phyloP scores from a whole-genome alignment of 2,329 filamentous ascomycete genomes.

The Mollisia scopiformis region DNA sequence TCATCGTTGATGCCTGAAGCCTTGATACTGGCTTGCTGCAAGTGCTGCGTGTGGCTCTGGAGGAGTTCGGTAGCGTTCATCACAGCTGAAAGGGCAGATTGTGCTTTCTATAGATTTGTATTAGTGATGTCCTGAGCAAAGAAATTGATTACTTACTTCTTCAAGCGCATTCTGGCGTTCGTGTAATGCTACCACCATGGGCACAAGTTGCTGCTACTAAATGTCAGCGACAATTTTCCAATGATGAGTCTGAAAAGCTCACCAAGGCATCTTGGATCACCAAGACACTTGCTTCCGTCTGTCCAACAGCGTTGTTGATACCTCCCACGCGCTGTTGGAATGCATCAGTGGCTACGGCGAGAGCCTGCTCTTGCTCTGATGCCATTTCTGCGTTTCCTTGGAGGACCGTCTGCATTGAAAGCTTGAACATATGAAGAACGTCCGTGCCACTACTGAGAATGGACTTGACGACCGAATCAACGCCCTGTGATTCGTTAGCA shows the following conservation, averaged over 20 bases:
- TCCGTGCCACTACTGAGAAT: slow-evolving; percentile 17
- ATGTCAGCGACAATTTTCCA: neutral
- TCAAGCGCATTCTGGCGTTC: slow-evolving; percentile 30
- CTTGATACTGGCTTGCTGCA: slow-evolving; percentile 27
- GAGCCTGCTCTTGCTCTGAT: slow-evolving; percentile 31
- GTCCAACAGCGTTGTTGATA: slow-evolving; percentile 27
- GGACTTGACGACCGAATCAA: slow-evolving; percentile 22
- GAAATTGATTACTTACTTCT: slow-evolving; percentile 24
- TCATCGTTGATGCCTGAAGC: slow-evolving; percentile 28
- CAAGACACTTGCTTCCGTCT: slow-evolving; percentile 23
- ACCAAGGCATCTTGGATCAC: slow-evolving; percentile 26
- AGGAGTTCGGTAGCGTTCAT: slow-evolving; percentile 32
- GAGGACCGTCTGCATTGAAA: slow-evolving; percentile 19
- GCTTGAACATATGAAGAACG: slow-evolving; percentile 20
- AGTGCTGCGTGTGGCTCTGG: slow-evolving; percentile 25
- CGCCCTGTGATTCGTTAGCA: slow-evolving; percentile 18
- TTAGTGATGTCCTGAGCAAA: neutral
- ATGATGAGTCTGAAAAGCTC: slow-evolving; percentile 12
- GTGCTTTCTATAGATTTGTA: slow-evolving; percentile 24
- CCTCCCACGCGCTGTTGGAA: slow-evolving; percentile 23
- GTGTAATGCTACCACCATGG: slow-evolving; percentile 23
- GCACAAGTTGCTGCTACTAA: slow-evolving; percentile 22
- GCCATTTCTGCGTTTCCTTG: slow-evolving; percentile 34
- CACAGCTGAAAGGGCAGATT: slow-evolving; percentile 22
- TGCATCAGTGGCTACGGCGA: slow-evolving; percentile 24